phyloP scores from a whole-genome alignment of 805 yeast genomes.

The Hanseniaspora hatyaiensis region DNA sequence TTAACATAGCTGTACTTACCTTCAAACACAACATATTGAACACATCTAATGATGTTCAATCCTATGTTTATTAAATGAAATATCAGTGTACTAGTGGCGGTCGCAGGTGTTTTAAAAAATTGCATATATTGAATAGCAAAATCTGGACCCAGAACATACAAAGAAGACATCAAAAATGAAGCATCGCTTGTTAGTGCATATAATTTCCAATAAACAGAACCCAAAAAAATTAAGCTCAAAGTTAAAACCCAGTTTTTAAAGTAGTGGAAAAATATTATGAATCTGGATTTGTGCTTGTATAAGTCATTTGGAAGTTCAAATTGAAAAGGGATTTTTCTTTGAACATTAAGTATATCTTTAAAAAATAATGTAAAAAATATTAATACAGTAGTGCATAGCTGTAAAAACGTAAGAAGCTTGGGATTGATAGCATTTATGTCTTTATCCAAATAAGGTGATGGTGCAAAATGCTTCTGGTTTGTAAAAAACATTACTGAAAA shows the following conservation, averaged over 20 bases:
- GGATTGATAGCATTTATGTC: conserved; percentile 12
- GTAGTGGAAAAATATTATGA: not conserved
- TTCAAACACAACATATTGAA: conserved; percentile 21
- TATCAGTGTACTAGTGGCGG: conserved; percentile 25
- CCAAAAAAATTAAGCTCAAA: not conserved
- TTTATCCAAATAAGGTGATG: conserved; percentile 8
- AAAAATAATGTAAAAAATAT: not conserved
- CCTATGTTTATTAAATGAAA: conserved; percentile 22
- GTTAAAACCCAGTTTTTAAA: not conserved
- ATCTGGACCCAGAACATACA: conserved; percentile 16
- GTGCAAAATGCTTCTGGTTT: not conserved
- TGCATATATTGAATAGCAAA: conserved; percentile 25
- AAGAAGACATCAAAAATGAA: not conserved
- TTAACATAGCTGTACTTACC: conserved; percentile 22
- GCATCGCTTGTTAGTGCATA: not conserved
- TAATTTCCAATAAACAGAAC: not conserved
- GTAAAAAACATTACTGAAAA: not conserved
- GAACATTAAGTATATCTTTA: not conserved
- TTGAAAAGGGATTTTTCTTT: not conserved
- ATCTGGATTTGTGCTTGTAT: not conserved
- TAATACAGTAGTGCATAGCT: not conserved
- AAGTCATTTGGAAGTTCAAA: not conserved
- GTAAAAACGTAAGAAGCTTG: conserved; percentile 1
- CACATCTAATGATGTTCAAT: conserved; percentile 20
- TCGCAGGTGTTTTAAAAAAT: conserved; percentile 26